Evolutionary conservation across 768 basidiomycete genomes (phyloP).

Genomic region (Macrolepiota dolichaula): DNA sequence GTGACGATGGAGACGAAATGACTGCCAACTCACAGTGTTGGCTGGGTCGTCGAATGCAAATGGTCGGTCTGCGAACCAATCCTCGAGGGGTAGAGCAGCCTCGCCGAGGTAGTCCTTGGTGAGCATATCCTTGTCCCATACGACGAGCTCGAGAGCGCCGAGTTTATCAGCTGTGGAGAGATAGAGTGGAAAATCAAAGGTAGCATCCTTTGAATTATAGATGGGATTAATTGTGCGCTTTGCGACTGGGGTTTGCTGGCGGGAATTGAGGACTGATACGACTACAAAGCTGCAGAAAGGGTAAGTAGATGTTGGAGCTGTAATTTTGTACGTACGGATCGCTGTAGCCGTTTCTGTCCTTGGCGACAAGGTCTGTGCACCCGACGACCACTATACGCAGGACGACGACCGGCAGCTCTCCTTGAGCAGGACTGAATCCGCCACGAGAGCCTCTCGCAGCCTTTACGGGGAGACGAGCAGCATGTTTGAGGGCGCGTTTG

Average conservation of each 20-base stretch:
- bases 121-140: slow-evolving; percentile 93
- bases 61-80: slow-evolving; percentile 61
- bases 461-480: slow-evolving; percentile 45
- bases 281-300: slow-evolving; percentile 56
- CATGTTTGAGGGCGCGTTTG: slow-evolving; percentile 56
- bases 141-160: slow-evolving; percentile 76
- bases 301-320: not conserved
- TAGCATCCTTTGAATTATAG: slow-evolving; percentile 67
- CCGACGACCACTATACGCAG: slow-evolving; percentile 67
- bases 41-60: slow-evolving; percentile 56
- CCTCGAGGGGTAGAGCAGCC: slow-evolving; percentile 67
- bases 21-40: slow-evolving; percentile 57
- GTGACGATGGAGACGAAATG: not conserved
- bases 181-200: slow-evolving; percentile 88
- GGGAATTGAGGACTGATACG: slow-evolving; percentile 54
- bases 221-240: slow-evolving; percentile 71
- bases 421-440: slow-evolving; percentile 40
- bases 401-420: slow-evolving; percentile 64
- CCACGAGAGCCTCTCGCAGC: slow-evolving; percentile 1
- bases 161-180: slow-evolving; percentile 69
- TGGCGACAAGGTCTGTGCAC: slow-evolving; percentile 58
- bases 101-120: slow-evolving; percentile 96
- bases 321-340: slow-evolving; percentile 60
- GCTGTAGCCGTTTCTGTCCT: slow-evolving; percentile 65
- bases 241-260: slow-evolving; percentile 70